Base-by-base conservation (phyloP, 2,329 filamentous ascomycete genomes). In the Paecilomyces formosus region DNA sequence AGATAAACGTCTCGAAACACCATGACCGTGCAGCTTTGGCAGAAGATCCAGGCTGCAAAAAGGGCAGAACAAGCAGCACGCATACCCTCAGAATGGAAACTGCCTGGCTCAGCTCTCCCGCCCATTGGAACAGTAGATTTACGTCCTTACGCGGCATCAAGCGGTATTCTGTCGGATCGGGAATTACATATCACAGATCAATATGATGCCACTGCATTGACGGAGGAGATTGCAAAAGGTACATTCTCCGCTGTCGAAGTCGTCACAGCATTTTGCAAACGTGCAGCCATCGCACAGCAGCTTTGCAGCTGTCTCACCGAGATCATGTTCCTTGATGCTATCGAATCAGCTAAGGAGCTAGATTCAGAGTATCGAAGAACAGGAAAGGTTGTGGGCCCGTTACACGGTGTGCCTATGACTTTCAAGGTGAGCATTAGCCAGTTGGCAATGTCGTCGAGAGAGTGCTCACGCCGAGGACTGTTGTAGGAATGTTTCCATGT, bases 151-250 rank as follows among this genome's bases (percentile, higher is more conserved):
- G 49, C 55, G 18, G 55, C 49, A 4, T 53, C 74, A 74, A 77
- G 75, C 51, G 79, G 79, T 7, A 67, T 82, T 13, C 64, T 82
- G 12, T 71, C 74, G 0, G 28, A 67, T 0, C 62, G 69, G 26
- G 79, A 81, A 62, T 61, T 80, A 5, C 66, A 68, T 4, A 81
- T 82, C 39, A 82, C 80, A 0, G 76, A 79, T 26, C 66, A 70
- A n/a, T 76, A 77, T 50, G 78, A 81, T 60, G 77, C 74, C 0
- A 66, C 71, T 5, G 71, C 63, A 1, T 71, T 82, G 2, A 74
- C 76, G 0, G 68, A 67, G 28, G 74, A 72, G 9, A 75, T 81
- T 8, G 72, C 72, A 0, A 60, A 61, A 1, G 63, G 65, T 8
- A 70, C 71, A 24, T 67, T 76, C 50, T 74, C 73, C 2, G 69